These are phyloP conservation scores for Coemansia sp. DNA, from an alignment of 192 early-diverging fungal genomes.

Conservation along the genomic window DNA sequence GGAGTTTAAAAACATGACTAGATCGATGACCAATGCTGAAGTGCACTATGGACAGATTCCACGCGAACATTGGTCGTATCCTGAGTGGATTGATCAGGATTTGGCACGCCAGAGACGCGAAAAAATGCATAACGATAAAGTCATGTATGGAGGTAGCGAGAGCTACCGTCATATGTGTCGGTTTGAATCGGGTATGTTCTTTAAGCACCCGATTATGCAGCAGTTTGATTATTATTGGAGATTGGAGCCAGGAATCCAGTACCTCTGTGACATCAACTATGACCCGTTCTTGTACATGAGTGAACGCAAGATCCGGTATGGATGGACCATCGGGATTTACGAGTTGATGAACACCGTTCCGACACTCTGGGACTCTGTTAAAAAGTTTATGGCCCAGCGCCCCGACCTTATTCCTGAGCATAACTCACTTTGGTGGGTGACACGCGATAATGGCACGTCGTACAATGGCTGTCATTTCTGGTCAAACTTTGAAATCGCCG, in stretches of 20 bases:
- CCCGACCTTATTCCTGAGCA: conserved; percentile 51
- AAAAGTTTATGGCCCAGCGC: conserved; percentile 55
- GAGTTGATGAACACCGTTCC: conserved; percentile 56
- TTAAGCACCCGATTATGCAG: conserved; percentile 52
- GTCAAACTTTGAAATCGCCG: conserved; percentile 83
- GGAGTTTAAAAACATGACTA: conserved; percentile 61
- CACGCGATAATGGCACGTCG: conserved; percentile 23
- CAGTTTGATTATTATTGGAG: conserved; percentile 67
- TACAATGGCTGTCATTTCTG: conserved; percentile 70
- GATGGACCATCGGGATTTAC: conserved; percentile 56
- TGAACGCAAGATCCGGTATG: conserved; percentile 59
- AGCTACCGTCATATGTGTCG: conserved; percentile 65
- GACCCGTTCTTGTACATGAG: conserved; percentile 67
- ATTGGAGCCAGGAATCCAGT: conserved; percentile 63
- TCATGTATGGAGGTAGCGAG: conserved; percentile 59
- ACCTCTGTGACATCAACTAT: conserved; percentile 60
- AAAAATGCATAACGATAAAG: conserved; percentile 51
- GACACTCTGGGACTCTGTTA: conserved; percentile 57
- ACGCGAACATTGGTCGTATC: conserved; percentile 72
- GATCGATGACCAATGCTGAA: conserved; percentile 53
- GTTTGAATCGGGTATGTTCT: conserved; percentile 61
- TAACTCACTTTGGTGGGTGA: conserved; percentile 54
- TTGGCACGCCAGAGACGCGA: conserved; percentile 48
- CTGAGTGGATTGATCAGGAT: conserved; percentile 65
- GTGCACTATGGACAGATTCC: conserved; percentile 63